These are phyloP conservation scores for Camellia lanceoleosa DNA, from an alignment of 148 eudicot species.

Conservation along the genomic window DNA sequence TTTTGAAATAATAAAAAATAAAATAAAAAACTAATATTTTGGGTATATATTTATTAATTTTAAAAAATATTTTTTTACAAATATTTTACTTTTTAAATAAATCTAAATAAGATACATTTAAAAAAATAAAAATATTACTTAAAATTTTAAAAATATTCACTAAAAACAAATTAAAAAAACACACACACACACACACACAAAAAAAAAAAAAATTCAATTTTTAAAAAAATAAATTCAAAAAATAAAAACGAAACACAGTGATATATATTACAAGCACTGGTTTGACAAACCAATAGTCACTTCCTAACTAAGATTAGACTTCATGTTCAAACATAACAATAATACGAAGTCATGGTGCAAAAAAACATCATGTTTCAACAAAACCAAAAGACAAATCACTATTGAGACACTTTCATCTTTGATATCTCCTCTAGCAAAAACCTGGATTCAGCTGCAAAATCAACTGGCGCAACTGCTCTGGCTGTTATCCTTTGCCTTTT, in stretches of 20 bases:
- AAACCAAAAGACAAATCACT: slow-evolving; percentile 8
- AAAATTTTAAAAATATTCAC: no score
- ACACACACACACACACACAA: no score
- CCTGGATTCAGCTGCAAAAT: slow-evolving; percentile 79
- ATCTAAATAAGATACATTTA: no score
- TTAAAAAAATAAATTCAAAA: no score
- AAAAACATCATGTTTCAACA: neutral
- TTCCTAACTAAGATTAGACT: neutral
- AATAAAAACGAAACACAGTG: neutral
- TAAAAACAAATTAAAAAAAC: no score
- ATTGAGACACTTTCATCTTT: slow-evolving; percentile 55
- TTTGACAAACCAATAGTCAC: neutral
- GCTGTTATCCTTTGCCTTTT: slow-evolving; percentile 82
- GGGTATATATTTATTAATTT: no score
- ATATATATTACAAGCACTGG: slow-evolving; percentile 19
- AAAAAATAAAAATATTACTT: no score
- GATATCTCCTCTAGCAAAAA: slow-evolving; percentile 66
- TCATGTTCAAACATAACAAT: neutral
- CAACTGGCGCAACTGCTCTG: slow-evolving; percentile 62
- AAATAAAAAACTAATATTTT: no score
- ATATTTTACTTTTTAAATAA: no score
- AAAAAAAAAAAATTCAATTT: no score
- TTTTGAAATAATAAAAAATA: no score
- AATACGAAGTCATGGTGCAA: neutral
- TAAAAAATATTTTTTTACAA: no score